Conservation (phyloP, 805 yeast genomes). For the Saturnispora bothae region DNA sequence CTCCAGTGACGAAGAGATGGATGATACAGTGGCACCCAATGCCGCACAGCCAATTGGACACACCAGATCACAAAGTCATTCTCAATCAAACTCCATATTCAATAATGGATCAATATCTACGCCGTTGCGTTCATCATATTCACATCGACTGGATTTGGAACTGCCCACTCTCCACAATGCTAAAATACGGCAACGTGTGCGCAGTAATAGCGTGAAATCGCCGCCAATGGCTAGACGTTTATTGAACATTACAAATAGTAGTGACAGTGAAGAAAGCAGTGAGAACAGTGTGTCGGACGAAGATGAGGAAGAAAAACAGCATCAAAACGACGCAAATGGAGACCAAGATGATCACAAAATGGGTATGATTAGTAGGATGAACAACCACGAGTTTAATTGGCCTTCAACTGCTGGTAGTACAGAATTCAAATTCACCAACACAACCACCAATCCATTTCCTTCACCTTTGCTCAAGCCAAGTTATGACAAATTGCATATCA, state of each 20-base stretch:
- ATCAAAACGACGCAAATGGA: neutral
- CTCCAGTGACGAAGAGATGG: constrained; percentile 44
- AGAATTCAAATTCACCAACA: neutral
- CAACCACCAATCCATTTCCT: neutral
- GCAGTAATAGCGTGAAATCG: neutral
- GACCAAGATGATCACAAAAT: constrained; percentile 2
- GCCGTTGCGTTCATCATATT: neutral
- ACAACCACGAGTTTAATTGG: constrained; percentile 26
- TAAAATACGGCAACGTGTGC: constrained; percentile 1
- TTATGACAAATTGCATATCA: constrained; percentile 1
- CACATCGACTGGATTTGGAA: neutral
- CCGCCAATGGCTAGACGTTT: neutral
- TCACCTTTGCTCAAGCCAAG: neutral
- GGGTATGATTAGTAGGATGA: constrained; percentile 22
- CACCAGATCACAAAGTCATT: constrained; percentile 1
- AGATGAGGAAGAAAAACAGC: neutral
- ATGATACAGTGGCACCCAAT: constrained; percentile 2
- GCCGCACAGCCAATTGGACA: neutral
- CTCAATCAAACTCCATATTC: neutral
- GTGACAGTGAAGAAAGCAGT: neutral
- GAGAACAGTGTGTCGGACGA: neutral
- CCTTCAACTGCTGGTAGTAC: constrained; percentile 12
- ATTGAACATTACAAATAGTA: neutral
- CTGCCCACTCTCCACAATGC: constrained; percentile 5
- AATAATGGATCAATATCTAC: neutral